phyloP scores from a whole-genome alignment of 179 eudicot species.

The Gypsophila paniculata region DNA sequence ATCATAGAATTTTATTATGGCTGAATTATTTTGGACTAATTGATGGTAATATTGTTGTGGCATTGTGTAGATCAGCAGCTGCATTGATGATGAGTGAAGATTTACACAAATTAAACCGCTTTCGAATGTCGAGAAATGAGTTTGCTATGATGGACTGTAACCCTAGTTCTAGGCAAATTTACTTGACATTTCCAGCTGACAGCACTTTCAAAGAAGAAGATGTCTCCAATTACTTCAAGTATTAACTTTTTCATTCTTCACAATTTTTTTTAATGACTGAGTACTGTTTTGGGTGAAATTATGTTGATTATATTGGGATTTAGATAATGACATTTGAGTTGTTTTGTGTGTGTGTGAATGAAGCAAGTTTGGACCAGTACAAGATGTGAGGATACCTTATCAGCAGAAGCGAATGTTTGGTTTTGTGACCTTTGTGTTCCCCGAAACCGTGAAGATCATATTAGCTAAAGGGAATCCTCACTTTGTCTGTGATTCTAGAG shows the following conservation, averaged over 20 bases:
- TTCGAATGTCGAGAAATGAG: slow-evolving; percentile 52
- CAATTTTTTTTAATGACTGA: too few relatives aligned
- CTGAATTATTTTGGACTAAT: slow-evolving; percentile 17
- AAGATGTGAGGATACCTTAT: slow-evolving; percentile 88
- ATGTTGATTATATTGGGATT: background rate
- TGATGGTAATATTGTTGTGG: slow-evolving; percentile 10
- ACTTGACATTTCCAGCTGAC: slow-evolving; percentile 93
- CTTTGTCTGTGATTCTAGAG: slow-evolving; percentile 83
- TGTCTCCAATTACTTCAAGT: slow-evolving; percentile 79
- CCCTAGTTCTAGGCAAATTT: slow-evolving; percentile 67
- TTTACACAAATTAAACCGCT: slow-evolving; percentile 43
- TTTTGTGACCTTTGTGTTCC: slow-evolving; percentile 66
- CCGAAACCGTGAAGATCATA: slow-evolving; percentile 76
- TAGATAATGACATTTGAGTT: slow-evolving; percentile 3
- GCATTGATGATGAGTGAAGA: slow-evolving; percentile 70
- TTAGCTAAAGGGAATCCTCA: slow-evolving; percentile 90
- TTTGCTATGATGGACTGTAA: slow-evolving; percentile 43
- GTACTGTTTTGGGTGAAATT: background rate
- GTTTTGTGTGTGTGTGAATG: slow-evolving; percentile 22
- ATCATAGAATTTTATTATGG: background rate
- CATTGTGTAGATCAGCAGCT: slow-evolving; percentile 57
- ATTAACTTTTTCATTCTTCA: background rate
- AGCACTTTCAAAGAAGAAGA: slow-evolving; percentile 91
- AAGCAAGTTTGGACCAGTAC: slow-evolving; percentile 76
- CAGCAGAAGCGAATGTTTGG: slow-evolving; percentile 96